Conservation (phyloP, 345 rosid species). For the Kernera saxatilis region DNA sequence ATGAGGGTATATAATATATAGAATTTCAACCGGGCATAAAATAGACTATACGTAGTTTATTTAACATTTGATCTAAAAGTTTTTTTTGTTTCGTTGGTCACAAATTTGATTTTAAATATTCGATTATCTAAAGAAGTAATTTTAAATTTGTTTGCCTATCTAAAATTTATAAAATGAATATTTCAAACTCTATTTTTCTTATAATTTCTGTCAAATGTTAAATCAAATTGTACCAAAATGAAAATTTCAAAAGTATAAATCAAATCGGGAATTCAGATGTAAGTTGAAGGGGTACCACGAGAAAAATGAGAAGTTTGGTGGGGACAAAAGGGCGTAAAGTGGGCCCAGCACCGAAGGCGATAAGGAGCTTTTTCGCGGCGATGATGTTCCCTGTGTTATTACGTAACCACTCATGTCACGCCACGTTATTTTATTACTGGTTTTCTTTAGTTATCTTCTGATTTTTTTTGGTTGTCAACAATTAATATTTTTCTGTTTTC, state of each 20-base stretch:
- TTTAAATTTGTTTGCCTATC: not conserved
- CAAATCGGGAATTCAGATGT: not conserved
- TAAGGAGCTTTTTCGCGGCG: conserved; percentile 20
- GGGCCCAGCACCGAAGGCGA: conserved; percentile 32
- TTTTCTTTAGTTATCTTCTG: not conserved
- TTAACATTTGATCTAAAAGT: not conserved
- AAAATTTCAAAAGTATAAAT: not conserved
- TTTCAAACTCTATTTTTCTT: not conserved
- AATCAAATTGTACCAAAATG: not conserved
- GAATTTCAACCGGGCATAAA: not conserved
- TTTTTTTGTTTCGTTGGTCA: too few relatives aligned
- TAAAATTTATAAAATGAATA: not conserved
- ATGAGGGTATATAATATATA: not conserved
- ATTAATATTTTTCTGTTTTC: not conserved
- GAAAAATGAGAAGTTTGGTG: conserved; percentile 4
- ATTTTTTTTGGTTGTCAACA: not conserved
- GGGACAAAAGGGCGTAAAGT: conserved; percentile 11
- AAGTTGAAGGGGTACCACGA: not conserved
- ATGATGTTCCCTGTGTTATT: conserved; percentile 34
- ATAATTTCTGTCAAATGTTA: not conserved
- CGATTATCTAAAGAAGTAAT: not conserved
- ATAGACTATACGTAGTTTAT: not conserved
- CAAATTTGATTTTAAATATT: not conserved
- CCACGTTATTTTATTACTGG: conserved; percentile 28
- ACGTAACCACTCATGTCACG: conserved; percentile 36